These are phyloP conservation scores for Plectosphaerella plurivora DNA, from an alignment of 2,329 filamentous ascomycete species.

Conservation along the genomic window DNA sequence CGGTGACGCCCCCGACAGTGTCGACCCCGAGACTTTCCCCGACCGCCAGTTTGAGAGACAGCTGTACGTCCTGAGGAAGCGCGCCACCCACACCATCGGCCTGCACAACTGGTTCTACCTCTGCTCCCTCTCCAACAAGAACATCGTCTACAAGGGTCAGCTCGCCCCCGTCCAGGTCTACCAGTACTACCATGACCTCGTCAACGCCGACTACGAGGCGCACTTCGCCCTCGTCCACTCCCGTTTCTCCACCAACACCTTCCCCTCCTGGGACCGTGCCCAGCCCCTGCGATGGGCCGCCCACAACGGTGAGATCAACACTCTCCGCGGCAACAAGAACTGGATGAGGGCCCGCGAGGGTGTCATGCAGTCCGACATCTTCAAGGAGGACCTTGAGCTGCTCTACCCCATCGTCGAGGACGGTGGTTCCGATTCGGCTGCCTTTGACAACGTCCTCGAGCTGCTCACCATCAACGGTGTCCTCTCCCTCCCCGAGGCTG, in stretches of 20 bases:
- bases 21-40: constrained; percentile 77
- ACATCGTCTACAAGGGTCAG: constrained; percentile 99
- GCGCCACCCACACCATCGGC: constrained; percentile 88
- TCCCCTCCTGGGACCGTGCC: constrained; percentile 96
- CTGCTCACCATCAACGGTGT: constrained; percentile 93
- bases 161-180: constrained; percentile 93
- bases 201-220: constrained; percentile 94
- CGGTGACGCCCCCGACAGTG: constrained; percentile 72
- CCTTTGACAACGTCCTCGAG: constrained; percentile 95
- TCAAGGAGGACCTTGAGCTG: constrained; percentile 84
- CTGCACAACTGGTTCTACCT: constrained; percentile 99
- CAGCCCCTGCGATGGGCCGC: constrained; percentile 95
- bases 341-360: constrained; percentile 98
- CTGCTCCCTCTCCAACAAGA: constrained; percentile 94
- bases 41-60: constrained; percentile 85
- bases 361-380: constrained; percentile 87
- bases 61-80: constrained; percentile 91
- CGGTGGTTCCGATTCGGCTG: constrained; percentile 92
- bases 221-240: constrained; percentile 97
- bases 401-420: constrained; percentile 96
- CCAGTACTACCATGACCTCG: constrained; percentile 94
- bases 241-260: constrained; percentile 96
- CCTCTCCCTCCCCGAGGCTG: constrained; percentile 87
- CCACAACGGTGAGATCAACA: constrained; percentile 99
- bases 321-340: constrained; percentile 95